Evolutionary conservation across 306 rosid species (phyloP), one percentile per base, ranked within the genome.

Genomic region (Acacia crassicarpa): DNA sequence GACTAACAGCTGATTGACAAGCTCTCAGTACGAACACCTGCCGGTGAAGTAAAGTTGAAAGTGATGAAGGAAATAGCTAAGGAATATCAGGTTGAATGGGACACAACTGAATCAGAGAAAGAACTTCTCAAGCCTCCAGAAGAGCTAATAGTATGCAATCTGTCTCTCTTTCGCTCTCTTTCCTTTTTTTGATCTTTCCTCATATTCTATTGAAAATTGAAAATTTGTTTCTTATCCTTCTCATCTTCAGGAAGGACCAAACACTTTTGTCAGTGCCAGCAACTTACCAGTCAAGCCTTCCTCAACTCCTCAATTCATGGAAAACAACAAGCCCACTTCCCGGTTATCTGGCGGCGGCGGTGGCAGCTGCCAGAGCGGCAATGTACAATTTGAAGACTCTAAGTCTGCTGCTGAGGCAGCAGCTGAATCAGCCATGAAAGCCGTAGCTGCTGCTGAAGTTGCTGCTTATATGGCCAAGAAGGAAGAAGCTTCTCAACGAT

Each of bases 31-130:
- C 92, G 97, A 90, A 91, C 94, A n/a, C 90, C 90, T 44, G 82
- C 88, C 2, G 90, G 90, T n/a, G 92, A 91, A 87, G 89, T 88
- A 20, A 96, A 96, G 83, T 80, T 96, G 84, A 93, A 93, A 76
- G 84, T 91, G 76, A 56, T 96, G 92, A 93, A 96, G 89, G 99
- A 96, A 78, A 93, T 95, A 78, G 99, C 99, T 0, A 95, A 92
- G 86, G 99, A 95, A 79, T 78, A 88, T 88, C 91, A 91, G 83
- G 77, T 93, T 80, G 96, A 88, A 53, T 95, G 99, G 99, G 98
- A 95, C 72, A 89, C 94, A 51, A 54, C 90, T 63, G 99, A 95
- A 69, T 83, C 94, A 25, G 99, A 95, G 86, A 72, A 79, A 72
- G 97, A 96, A 80, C 98, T 96, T 74, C 99, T 96, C 72, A 91